Percentiles rank a stretch among this genome's conserved stretches.
Conservation (phyloP, 129 eudicot genomes). For the Solidago caesia region DNA sequence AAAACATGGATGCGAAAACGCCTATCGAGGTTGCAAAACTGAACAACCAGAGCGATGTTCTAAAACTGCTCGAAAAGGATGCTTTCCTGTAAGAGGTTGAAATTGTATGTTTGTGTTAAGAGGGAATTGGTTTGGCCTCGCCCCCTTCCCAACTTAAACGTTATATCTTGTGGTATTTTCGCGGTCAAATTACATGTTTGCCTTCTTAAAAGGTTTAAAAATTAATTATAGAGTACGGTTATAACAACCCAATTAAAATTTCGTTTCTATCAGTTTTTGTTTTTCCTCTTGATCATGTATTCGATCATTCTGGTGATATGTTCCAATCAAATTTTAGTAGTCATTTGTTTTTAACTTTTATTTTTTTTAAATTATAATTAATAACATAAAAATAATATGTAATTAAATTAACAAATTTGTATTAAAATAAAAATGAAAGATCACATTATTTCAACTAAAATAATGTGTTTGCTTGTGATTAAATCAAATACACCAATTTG, state of each 20-base stretch:
- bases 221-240: slow-evolving; percentile 18
- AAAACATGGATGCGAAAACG: slow-evolving; percentile 91
- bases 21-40: slow-evolving; percentile 91
- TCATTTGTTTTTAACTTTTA: neutral
- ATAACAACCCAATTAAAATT: slow-evolving; percentile 17
- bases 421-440: too few relatives aligned
- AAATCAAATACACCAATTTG: too few relatives aligned
- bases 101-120: slow-evolving; percentile 15
- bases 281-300: neutral
- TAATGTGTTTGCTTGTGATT: too few relatives aligned
- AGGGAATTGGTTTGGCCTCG: slow-evolving; percentile 26
- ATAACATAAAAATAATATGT: too few relatives aligned
- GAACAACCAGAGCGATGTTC: slow-evolving; percentile 73
- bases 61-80: slow-evolving; percentile 84
- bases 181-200: slow-evolving; percentile 33
- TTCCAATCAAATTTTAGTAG: too few relatives aligned
- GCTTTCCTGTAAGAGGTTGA: slow-evolving; percentile 58
- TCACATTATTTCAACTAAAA: too few relatives aligned
- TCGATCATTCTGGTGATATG: neutral
- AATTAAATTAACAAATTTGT: too few relatives aligned
- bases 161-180: slow-evolving; percentile 26
- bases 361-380: too few relatives aligned
- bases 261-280: neutral
- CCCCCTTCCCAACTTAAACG: slow-evolving; percentile 19
- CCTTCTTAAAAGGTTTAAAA: slow-evolving; percentile 1